phyloP scores from a whole-genome alignment of 352 stramenopile species.

The Pythium sukuiense region DNA sequence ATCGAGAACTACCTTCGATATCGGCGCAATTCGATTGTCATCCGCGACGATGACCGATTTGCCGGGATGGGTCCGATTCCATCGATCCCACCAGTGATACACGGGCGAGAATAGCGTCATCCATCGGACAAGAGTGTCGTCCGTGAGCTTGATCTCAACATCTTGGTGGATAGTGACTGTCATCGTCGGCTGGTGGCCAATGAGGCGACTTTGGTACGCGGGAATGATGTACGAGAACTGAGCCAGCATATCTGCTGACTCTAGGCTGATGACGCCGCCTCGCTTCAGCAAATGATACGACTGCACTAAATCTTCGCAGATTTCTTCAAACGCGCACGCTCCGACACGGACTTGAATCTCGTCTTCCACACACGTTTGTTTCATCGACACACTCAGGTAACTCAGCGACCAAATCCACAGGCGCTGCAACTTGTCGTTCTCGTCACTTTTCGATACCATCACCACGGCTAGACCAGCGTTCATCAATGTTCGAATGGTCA shows the following conservation, averaged over 20 bases:
- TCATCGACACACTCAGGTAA: slow-evolving; percentile 47
- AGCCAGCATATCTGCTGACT: slow-evolving; percentile 31
- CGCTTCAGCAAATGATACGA: slow-evolving; percentile 26
- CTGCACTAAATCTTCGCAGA: slow-evolving; percentile 29
- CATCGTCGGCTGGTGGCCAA: slow-evolving; percentile 69
- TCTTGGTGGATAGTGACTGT: slow-evolving; percentile 47
- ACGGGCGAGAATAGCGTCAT: slow-evolving; percentile 78
- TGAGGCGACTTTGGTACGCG: slow-evolving; percentile 77
- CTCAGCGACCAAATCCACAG: slow-evolving; percentile 68
- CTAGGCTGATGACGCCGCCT: not conserved
- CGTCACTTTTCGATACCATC: slow-evolving; percentile 42
- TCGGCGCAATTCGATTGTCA: slow-evolving; percentile 63
- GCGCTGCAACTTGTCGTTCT: slow-evolving; percentile 10
- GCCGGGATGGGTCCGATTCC: slow-evolving; percentile 70
- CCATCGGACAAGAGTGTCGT: slow-evolving; percentile 76
- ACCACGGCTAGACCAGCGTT: slow-evolving; percentile 48
- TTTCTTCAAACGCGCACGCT: slow-evolving; percentile 52
- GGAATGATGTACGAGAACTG: slow-evolving; percentile 67
- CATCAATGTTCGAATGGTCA: slow-evolving; percentile 56
- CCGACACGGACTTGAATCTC: slow-evolving; percentile 68
- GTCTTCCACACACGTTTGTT: slow-evolving; percentile 85
- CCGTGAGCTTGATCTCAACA: slow-evolving; percentile 61
- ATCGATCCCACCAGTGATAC: slow-evolving; percentile 85
- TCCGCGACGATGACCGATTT: slow-evolving; percentile 41
- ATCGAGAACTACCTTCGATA: slow-evolving; percentile 56